Base-by-base conservation (phyloP, 345 rosid genomes). In the Pseudoturritis turrita region DNA sequence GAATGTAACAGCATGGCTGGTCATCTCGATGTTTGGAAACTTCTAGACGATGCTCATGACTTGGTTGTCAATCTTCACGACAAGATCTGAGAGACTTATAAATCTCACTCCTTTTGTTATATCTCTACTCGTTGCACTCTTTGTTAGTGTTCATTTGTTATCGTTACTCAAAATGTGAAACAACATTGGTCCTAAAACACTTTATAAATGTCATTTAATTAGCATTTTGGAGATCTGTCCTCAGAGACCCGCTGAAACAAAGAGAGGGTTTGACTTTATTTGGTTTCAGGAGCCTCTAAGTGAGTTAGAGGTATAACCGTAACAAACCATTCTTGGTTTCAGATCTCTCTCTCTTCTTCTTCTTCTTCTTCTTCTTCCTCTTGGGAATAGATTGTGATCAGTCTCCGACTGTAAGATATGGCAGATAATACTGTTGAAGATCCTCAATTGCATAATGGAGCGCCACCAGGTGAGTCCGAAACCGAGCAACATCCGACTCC, bases 1-100 rank as follows among this genome's bases (percentile, higher is more conserved):
- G 96, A 94, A 68, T 94, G 98, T 82, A 94, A 91, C 65, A 84
- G 92, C 81, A 88, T 94, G 97, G 89, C 92, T 2, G 96, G 97
- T 17, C 87, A 84, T 43, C 80, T 94, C 53, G 96, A 88, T 75
- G 97, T 94, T 17, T 94, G 98, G 98, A 94, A 83, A 85, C 98
- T 94, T 78, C 84, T 94, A 19, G 98, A 94, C 19, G 95, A 91
- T 81, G 92, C 98, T 8, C 98, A 94, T 71, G 94, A 89, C 83
- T 79, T 88, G 78, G 96, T 94, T 44, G 95, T 83, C 57, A 83
- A 81, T 25, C 85, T 94, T 62, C 95, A 94, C 21, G 85, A 91
- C 77, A 94, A 91, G 87, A 85, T 94, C 47, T 81, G 77, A 79
- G 29, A 44, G 41, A 74, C n/a, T 23, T 50, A 9, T 33, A 12